Base-by-base conservation (phyloP, 2,329 filamentous ascomycete species). In the Fusarium sp. region DNA sequence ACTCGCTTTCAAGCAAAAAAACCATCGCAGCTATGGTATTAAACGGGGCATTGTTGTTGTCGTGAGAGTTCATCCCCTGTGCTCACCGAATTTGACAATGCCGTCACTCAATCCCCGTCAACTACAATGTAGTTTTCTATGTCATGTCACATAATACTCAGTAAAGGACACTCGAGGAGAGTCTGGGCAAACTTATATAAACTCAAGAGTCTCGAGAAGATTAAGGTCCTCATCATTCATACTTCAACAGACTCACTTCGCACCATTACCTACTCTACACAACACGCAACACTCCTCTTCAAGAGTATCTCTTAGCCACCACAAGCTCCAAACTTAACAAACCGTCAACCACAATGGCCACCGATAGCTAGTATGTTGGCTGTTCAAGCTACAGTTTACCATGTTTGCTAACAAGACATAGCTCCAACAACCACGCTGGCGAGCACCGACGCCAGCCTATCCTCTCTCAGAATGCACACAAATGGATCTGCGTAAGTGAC, bases 401-500 rank as follows among this genome's bases (percentile, higher is more conserved):
- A 12, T 9, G 4, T 30, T 12, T 17, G 6, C 48, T 65, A 15
- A 67, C n/a, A 4, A 19, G 4, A 32, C 28, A 32, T 26, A 36
- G 34, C 17, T 32, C 6, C 10, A 68, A 32, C 28, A 32, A 32
- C 28, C 6, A 32, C 28, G 6, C 28, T 15, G 28, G 28, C 12
- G 28, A 32, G 64, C 21, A 23, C 44, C 7, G 20, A 44, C 9
- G 56, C 4, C 55, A 56, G 2, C 43, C 61, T 15, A 20, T 39
- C 26, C 21, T 68, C 44, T 45, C 36, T 1, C 28, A 32, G 28
- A 14, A 7, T 32, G 3, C 34, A 14, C 32, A 39, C 4, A 4
- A 8, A 10, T 68, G 65, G 65, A 9, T 20, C 8, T 68, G 65
- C 4, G 65, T 67, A 51, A 11, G 64, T 44, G 1, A 15, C 9